A percentile compares a stretch with the other conserved stretches of the same genome.
phyloP scores from a whole-genome alignment of 805 yeast species.

The Wickerhamiella australiensis region DNA sequence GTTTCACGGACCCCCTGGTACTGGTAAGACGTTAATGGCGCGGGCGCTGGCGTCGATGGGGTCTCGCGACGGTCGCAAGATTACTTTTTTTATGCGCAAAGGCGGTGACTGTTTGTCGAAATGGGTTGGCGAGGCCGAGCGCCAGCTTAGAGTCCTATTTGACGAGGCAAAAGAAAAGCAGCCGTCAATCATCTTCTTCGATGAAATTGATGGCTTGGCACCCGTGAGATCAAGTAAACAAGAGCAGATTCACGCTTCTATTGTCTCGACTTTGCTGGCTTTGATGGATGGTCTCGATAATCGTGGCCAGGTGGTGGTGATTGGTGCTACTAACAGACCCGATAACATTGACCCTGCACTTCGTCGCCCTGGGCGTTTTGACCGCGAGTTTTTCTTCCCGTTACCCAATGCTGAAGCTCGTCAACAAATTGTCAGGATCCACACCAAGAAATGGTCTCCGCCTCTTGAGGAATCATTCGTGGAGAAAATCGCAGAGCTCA shows the following conservation, averaged over 20 bases:
- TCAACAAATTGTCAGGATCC: constrained; percentile 65
- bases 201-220: constrained; percentile 95
- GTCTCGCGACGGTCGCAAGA: constrained; percentile 69
- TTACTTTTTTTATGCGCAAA: constrained; percentile 94
- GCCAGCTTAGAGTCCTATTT: constrained; percentile 78
- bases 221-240: constrained; percentile 96
- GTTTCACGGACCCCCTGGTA: constrained; percentile 98
- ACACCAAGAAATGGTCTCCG: constrained; percentile 82
- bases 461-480: constrained; percentile 48
- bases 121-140: constrained; percentile 99
- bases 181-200: constrained; percentile 91
- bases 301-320: constrained; percentile 94
- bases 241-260: constrained; percentile 96
- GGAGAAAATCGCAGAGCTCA: constrained; percentile 56
- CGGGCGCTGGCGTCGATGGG: constrained; percentile 94
- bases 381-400: constrained; percentile 92
- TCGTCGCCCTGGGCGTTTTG: constrained; percentile 94
- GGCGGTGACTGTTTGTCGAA: constrained; percentile 95
- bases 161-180: constrained; percentile 95
- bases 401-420: constrained; percentile 76
- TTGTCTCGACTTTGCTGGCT: constrained; percentile 88
- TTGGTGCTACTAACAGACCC: constrained; percentile 96
- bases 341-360: constrained; percentile 98
- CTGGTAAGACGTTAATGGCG: constrained; percentile 97
- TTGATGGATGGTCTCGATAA: constrained; percentile 99